Conservation (phyloP, 1,284 basidiomycete genomes). For the Cutaneotrichosporon mucoides region DNA sequence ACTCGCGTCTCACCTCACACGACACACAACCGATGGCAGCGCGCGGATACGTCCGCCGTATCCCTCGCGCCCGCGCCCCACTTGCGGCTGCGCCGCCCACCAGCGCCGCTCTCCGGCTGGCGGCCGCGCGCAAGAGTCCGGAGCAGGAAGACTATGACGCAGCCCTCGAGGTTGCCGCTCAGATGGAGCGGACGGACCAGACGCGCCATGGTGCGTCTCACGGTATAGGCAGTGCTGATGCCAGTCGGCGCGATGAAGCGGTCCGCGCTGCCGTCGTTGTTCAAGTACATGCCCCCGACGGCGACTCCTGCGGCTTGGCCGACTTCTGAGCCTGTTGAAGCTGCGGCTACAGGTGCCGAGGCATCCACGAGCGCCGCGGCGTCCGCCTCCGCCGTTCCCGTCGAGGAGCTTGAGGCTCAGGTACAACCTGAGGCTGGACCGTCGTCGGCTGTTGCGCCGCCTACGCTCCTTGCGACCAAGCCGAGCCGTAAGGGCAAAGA, state of each 20-base stretch:
- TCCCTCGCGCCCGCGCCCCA: not conserved
- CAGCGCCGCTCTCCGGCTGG: not conserved
- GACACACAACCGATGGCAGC: not conserved
- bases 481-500: constrained; percentile 29
- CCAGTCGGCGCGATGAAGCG: constrained; percentile 5
- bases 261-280: constrained; percentile 21
- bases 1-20: no score
- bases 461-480: not conserved
- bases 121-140: not conserved
- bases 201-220: not conserved
- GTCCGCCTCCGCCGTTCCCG: not conserved
- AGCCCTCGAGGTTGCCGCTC: not conserved
- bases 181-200: not conserved
- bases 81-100: not conserved
- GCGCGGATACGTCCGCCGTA: not conserved
- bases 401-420: no score
- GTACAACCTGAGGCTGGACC: not conserved
- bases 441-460: not conserved
- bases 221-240: not conserved
- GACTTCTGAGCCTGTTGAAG: not conserved
- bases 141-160: constrained; percentile 10
- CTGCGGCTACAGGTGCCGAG: no score
- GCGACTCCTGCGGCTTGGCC: no score
- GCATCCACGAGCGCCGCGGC: not conserved
- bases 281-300: constrained; percentile 12